Percentiles rank a stretch among this genome's conserved stretches.
These are phyloP conservation scores for Phytopythium sindhum DNA, from an alignment of 352 stramenopile species.

Conservation along the genomic window DNA sequence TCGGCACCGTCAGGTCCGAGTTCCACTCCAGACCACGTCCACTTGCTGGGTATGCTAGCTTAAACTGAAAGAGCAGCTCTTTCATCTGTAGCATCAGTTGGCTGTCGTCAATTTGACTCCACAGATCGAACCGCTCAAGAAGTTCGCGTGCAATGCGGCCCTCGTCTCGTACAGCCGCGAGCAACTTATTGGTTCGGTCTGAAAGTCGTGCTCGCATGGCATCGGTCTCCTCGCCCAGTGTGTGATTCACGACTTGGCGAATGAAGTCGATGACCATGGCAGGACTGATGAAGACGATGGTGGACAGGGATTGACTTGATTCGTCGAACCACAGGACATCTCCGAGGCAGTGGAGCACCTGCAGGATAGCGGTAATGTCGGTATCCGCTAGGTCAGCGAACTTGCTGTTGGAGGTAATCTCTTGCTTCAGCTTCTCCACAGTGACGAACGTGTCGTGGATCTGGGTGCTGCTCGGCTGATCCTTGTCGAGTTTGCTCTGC, in stretches of 20 bases:
- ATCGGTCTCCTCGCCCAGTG: not conserved
- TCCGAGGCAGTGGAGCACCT: slow-evolving; percentile 8
- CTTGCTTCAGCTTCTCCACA: not conserved
- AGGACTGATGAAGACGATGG: slow-evolving; percentile 11
- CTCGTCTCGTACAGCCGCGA: not conserved
- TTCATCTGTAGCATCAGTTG: slow-evolving; percentile 11
- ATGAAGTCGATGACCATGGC: slow-evolving; percentile 17
- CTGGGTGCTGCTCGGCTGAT: not conserved
- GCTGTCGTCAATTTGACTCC: slow-evolving; percentile 2
- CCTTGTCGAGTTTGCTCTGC: not conserved
- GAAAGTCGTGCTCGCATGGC: too few relatives aligned
- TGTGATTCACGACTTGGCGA: slow-evolving; percentile 15
- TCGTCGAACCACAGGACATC: slow-evolving; percentile 18
- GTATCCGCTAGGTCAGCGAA: not conserved
- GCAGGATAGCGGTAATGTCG: not conserved
- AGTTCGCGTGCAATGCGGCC: slow-evolving; percentile 10
- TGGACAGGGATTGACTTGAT: not conserved
- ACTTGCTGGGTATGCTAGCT: slow-evolving; percentile 12
- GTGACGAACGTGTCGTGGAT: not conserved
- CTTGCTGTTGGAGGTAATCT: not conserved
- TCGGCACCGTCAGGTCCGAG: slow-evolving; percentile 15
- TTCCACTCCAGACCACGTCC: not conserved
- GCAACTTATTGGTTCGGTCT: not conserved
- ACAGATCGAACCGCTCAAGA: slow-evolving; percentile 5
- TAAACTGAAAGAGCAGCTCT: slow-evolving; percentile 9